These are phyloP conservation scores for Ceriops decandra DNA, from an alignment of 345 rosid genomes.

Conservation along the genomic window DNA sequence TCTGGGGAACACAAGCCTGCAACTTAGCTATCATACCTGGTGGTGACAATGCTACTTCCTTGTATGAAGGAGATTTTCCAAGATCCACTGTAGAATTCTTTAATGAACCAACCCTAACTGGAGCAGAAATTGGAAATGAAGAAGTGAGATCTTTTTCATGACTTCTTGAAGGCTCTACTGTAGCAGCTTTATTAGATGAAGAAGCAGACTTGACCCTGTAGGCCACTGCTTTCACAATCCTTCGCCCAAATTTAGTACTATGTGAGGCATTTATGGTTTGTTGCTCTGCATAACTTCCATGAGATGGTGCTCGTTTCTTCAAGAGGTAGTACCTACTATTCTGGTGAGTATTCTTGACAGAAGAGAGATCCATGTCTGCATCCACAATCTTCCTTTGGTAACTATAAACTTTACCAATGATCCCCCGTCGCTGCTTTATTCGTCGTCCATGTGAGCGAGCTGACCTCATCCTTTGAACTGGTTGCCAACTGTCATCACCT, in stretches of 20 bases:
- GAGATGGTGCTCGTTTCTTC: slow-evolving; percentile 61
- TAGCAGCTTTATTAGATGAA: slow-evolving; percentile 40
- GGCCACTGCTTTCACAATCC: slow-evolving; percentile 68
- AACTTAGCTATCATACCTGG: slow-evolving; percentile 78
- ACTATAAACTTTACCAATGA: slow-evolving; percentile 62
- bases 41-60: slow-evolving; percentile 96
- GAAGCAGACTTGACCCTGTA: slow-evolving; percentile 77
- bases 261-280: slow-evolving; percentile 45
- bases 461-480: slow-evolving; percentile 89
- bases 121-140: slow-evolving; percentile 40
- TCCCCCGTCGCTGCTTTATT: slow-evolving; percentile 78
- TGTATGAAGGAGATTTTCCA: slow-evolving; percentile 96
- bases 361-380: slow-evolving; percentile 46
- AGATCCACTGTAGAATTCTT: slow-evolving; percentile 51
- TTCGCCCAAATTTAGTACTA: slow-evolving; percentile 72
- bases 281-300: slow-evolving; percentile 63
- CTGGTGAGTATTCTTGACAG: slow-evolving; percentile 47
- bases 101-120: slow-evolving; percentile 34
- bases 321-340: slow-evolving; percentile 58
- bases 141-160: slow-evolving; percentile 38
- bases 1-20: slow-evolving; percentile 53
- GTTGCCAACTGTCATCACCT: slow-evolving; percentile 95
- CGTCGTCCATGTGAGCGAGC: slow-evolving; percentile 68
- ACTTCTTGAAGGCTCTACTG: slow-evolving; percentile 36
- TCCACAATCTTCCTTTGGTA: slow-evolving; percentile 70